Base-by-base conservation (phyloP, 2,329 filamentous ascomycete genomes). In the Venturia effusa region DNA sequence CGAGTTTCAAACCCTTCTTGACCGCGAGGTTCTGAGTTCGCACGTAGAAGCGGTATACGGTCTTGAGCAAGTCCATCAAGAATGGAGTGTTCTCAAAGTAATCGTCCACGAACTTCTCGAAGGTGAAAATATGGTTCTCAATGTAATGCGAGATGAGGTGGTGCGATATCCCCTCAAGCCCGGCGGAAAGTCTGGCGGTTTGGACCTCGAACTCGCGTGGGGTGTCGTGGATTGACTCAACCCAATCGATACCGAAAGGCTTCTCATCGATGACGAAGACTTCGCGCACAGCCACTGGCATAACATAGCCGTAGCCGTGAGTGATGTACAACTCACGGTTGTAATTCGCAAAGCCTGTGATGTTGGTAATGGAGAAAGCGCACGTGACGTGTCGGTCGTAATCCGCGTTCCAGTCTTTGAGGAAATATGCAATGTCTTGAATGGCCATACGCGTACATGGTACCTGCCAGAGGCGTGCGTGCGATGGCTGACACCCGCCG, bases 371-470 rank as follows among this genome's bases (percentile, higher is more conserved):
- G 1, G 92, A 95, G 73, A 97, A 91, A 64, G 90, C 90, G 65
- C 90, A 85, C 67, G 85, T 89, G 69, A 94, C 84, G 74, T 97
- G 92, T 69, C 92, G 88, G 78, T 96, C 92, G 71, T 94, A 96
- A 75, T 97, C 93, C 55, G 92, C 92, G 78, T 93, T 96, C 92
- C 92, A 97, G 76, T 97, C 93, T 81, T 97, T 97, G 90, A 97
- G 94, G 81, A 97, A 97, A 77, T 95, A 96, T 54, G 87, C 90
- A 71, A 97, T 96, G 71, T 97, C 93, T 83, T 96, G 97, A 81
- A 97, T 97, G 76, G 97, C 93, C 72, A 97, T 96, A 67, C 93
- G 89, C 48, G 93, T 97, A 81, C 93, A 97, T 66, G 93, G 93
- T 55, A 97, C 93, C 78, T 97, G 92, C 93, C 93, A 97, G 62